These are phyloP conservation scores for Pseudoscleropodium purum DNA, from an alignment of 225 moss, liverwort and hornwort species.

Conservation along the genomic window DNA sequence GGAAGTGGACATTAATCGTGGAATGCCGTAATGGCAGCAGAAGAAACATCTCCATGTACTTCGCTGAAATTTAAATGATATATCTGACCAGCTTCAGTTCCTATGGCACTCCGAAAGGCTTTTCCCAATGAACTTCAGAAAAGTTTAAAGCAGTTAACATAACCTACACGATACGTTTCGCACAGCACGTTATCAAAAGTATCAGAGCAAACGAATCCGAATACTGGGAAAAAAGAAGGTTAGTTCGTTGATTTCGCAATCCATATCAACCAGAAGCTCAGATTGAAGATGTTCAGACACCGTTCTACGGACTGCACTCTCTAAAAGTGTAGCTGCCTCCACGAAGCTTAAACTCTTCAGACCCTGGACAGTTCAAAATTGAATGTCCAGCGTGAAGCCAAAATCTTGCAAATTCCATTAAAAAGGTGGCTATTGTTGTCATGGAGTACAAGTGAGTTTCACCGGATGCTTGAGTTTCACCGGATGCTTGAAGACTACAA, in stretches of 20 bases:
- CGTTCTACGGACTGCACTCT: background rate
- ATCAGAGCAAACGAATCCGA: background rate
- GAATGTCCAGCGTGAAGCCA: background rate
- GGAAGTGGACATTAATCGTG: background rate
- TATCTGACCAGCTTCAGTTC: background rate
- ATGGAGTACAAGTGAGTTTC: background rate
- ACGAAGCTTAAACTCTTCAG: background rate
- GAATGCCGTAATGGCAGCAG: background rate
- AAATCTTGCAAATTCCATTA: background rate
- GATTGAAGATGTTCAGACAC: background rate
- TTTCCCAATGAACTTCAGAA: background rate
- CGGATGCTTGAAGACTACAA: background rate
- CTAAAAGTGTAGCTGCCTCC: background rate
- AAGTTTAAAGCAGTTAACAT: background rate
- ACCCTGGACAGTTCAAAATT: background rate
- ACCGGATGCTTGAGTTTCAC: background rate
- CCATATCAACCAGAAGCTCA: background rate
- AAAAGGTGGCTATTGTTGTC: background rate
- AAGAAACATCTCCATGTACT: background rate
- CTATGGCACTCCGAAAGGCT: background rate
- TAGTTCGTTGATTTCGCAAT: background rate
- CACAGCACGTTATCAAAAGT: background rate
- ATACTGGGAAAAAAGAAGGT: background rate
- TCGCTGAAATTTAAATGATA: background rate
- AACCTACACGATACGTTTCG: background rate